Conservation (phyloP, 306 rosid species). For the Echinosophora koreensis region DNA sequence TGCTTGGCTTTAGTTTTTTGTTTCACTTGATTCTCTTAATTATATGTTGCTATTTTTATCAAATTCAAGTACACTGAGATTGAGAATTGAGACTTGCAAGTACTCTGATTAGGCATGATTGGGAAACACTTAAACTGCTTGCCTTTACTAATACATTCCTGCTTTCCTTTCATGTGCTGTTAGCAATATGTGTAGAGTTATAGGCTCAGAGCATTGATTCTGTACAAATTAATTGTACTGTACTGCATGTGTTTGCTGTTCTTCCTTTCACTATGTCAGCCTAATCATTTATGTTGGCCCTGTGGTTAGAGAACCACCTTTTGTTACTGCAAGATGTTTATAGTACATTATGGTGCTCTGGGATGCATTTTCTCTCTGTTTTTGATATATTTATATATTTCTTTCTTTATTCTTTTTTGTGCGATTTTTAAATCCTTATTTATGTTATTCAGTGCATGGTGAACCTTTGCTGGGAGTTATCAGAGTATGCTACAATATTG, state of each 20-base stretch:
- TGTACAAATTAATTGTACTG: conserved; percentile 19
- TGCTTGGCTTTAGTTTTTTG: conserved; percentile 27
- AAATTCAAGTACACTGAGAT: conserved; percentile 31
- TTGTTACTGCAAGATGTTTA: conserved; percentile 39
- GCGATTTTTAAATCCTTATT: conserved; percentile 26
- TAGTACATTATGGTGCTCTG: conserved; percentile 26
- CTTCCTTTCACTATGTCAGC: conserved; percentile 12
- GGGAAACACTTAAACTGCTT: conserved; percentile 20
- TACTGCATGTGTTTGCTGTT: conserved; percentile 30
- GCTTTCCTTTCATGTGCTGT: conserved; percentile 8
- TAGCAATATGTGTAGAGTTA: conserved; percentile 15
- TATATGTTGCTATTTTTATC: conserved; percentile 29
- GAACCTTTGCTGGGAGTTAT: conserved; percentile 95
- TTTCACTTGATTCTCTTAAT: conserved; percentile 31
- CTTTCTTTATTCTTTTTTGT: conserved; percentile 5
- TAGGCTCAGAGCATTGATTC: conserved; percentile 16
- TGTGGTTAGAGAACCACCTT: conserved; percentile 37
- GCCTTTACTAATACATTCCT: background rate
- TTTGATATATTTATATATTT: conserved; percentile 21
- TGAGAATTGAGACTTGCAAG: conserved; percentile 28
- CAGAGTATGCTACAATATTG: conserved; percentile 98
- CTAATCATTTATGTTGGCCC: conserved; percentile 31
- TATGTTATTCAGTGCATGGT: conserved; percentile 80
- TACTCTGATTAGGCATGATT: conserved; percentile 25
- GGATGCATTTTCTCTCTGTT: conserved; percentile 34